Percentiles rank a stretch among this genome's conserved stretches.
These are phyloP conservation scores for Sedum album DNA, from an alignment of 164 flowering plant genomes.

Conservation along the genomic window DNA sequence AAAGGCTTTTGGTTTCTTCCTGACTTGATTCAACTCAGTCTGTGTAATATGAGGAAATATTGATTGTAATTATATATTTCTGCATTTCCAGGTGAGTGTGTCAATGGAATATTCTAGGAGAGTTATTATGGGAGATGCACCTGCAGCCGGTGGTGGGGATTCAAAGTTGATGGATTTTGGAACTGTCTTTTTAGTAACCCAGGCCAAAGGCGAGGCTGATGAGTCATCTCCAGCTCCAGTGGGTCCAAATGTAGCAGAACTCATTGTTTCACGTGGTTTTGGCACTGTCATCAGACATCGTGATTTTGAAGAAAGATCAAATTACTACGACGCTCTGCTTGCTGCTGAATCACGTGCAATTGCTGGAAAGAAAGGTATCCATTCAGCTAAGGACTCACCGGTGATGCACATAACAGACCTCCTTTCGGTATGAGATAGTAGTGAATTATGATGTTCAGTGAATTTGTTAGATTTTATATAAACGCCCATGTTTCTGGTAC, in stretches of 20 bases:
- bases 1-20: background rate
- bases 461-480: background rate
- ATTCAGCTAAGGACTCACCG: conserved; percentile 82
- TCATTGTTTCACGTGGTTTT: conserved; percentile 77
- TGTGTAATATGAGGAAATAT: background rate
- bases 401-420: conserved; percentile 79
- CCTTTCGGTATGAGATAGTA: conserved; percentile 41
- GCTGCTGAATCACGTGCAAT: conserved; percentile 83
- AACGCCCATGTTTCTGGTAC: background rate
- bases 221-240: conserved; percentile 35
- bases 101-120: conserved; percentile 93
- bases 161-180: conserved; percentile 97
- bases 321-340: conserved; percentile 79
- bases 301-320: conserved; percentile 96
- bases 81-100: conserved; percentile 61
- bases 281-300: conserved; percentile 77
- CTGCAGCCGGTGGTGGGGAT: conserved; percentile 46
- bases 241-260: conserved; percentile 67
- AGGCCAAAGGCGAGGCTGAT: conserved; percentile 50
- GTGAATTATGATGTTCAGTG: background rate
- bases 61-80: background rate
- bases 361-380: conserved; percentile 74
- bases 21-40: too few species aligned
- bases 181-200: conserved; percentile 66
- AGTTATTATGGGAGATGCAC: conserved; percentile 51